These are phyloP conservation scores for Gossypium stocksii DNA, from an alignment of 345 rosid species.

Conservation along the genomic window DNA sequence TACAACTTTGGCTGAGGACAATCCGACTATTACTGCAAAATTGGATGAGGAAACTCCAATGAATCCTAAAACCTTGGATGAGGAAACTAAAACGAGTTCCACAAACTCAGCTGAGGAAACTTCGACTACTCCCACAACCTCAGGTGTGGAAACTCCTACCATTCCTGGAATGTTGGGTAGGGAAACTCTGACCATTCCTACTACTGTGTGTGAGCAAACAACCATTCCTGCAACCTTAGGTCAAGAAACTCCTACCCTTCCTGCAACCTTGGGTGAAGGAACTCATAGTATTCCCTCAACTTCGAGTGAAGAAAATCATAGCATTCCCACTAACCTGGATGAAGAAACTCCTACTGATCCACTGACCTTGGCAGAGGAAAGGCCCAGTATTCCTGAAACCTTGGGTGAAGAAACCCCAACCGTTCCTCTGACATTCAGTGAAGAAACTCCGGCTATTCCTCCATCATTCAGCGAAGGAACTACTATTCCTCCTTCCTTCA, in stretches of 20 bases:
- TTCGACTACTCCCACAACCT: background rate
- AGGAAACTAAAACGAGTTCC: background rate
- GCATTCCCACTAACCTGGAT: too few species aligned
- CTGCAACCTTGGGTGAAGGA: background rate
- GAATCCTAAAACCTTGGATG: background rate
- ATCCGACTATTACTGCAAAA: slow-evolving; percentile 17
- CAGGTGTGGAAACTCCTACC: background rate
- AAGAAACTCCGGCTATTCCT: background rate
- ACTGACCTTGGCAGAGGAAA: background rate
- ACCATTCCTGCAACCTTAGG: too few species aligned
- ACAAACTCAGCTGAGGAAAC: background rate
- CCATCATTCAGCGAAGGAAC: background rate
- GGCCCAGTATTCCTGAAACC: background rate
- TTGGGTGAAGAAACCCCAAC: background rate
- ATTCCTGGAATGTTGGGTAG: too few species aligned
- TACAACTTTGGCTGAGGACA: background rate
- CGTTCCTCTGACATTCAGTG: background rate
- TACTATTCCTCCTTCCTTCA: background rate
- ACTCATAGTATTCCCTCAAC: background rate
- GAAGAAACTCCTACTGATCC: background rate
- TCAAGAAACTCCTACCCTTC: background rate
- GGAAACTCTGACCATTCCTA: too few species aligned
- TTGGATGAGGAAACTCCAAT: background rate
- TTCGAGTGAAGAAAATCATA: too few species aligned
- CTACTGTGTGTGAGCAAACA: too few species aligned